Conservation (phyloP, 345 rosid genomes). For the Leavenworthia alabamica region DNA sequence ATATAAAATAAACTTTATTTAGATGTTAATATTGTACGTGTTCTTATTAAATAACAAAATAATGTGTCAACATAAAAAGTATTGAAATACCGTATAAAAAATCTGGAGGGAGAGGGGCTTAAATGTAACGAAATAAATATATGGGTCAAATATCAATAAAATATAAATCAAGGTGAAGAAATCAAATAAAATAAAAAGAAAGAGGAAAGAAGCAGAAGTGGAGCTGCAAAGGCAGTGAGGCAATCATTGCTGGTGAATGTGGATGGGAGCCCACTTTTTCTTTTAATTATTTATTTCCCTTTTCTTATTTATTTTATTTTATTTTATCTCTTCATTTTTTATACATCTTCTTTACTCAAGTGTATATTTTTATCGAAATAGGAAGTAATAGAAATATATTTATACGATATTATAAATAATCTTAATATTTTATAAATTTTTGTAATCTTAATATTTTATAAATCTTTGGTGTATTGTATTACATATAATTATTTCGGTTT, state of each 20-base stretch:
- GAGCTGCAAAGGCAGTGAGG: slow-evolving; percentile 36
- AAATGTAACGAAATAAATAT: not conserved
- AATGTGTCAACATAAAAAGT: not conserved
- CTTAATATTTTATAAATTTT: not conserved
- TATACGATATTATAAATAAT: not conserved
- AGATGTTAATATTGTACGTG: not conserved
- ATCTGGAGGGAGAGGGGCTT: not conserved
- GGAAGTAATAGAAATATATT: not conserved
- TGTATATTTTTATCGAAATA: not conserved
- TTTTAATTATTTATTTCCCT: slow-evolving; percentile 17
- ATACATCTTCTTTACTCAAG: not conserved
- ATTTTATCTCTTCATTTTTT: slow-evolving; percentile 4
- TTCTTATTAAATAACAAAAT: not conserved
- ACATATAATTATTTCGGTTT: not conserved
- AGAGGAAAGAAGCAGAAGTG: slow-evolving; percentile 27
- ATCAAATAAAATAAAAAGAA: slow-evolving; percentile 6
- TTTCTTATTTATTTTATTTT: not conserved
- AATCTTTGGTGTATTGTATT: too few species aligned
- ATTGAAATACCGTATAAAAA: not conserved
- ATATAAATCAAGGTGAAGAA: not conserved
- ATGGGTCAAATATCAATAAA: not conserved
- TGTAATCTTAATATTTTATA: not conserved
- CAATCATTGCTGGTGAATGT: slow-evolving; percentile 39
- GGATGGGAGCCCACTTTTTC: slow-evolving; percentile 38
- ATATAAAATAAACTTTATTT: not conserved